Base-by-base conservation (phyloP, 169 alveolate genomes). In the Eimeria falciformis region DNA sequence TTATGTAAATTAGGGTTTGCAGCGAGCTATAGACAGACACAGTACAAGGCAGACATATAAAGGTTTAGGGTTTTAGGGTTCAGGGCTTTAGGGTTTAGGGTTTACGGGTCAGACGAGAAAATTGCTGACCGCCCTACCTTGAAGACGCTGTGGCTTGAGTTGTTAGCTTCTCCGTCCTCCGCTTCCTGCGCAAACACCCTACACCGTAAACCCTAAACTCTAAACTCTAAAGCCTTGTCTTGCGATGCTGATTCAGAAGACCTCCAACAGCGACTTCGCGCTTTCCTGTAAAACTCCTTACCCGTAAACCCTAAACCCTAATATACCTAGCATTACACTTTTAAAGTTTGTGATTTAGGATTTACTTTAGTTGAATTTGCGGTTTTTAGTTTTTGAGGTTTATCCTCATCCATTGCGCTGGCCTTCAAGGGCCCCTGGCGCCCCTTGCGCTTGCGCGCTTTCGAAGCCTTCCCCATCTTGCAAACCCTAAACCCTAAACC, bases 401-500 rank as follows among this genome's bases (percentile, higher is more conserved):
- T 55, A 45, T 79, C 89, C 27, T 79, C 89, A 18, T 79, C 89
- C 89, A 79, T 79, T 5, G 88, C 88, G 43, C 29, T 50, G 5
- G 89, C 69, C 89, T 79, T 79, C 43, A 50, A 53, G 21, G 25
- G 53, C 40, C 33, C 73, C n/a, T 53, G 89, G 21, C 89, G 89
- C 53, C 75, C 89, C 89, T 55, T 79, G 55, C 89, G 89, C 75
- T 79, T 79, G 47, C 89, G 89, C 53, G 89, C 89, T 73, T 79
- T 79, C 58, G 89, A 79, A 17, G 73, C 89, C 89, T 79, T 79
- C 75, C 89, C 89, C 89, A 79, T 79, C 47, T 12, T 55, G 56
- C 40, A 79, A 53, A 79, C 89, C 89, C 89, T 55, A 79, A 46
- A 77, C 86, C 85, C 85, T 75, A 75, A 75, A 25, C 85, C 86